Base-by-base conservation (phyloP, 169 alveolate genomes). In the Cryptosporidium baileyi region DNA sequence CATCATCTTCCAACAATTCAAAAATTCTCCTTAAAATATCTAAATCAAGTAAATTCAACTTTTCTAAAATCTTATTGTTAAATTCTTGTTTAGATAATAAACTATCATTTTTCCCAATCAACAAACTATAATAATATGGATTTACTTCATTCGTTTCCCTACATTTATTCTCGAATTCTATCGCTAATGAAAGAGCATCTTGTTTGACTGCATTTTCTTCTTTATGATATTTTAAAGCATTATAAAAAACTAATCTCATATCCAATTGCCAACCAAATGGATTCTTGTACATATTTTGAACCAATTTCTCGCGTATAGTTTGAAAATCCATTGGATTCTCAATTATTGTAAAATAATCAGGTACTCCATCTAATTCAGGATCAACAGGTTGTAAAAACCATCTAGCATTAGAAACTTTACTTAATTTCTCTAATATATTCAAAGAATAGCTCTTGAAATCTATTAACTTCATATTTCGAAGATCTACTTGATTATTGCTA, bases 181-280 rank as follows among this genome's bases (percentile, higher is more conserved):
- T 63, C 1, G 95, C 93, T 30, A 93, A 81, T 36, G 63, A 59
- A 43, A 85, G 65, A 49, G 96, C 95, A 17, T 93, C 94, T 49
- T 89, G 91, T 92, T 95, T 91, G 8, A 93, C 92, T 28, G 80
- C 80, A 74, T 92, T 91, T 0, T 67, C 89, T 6, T 80, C 89
- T 63, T 81, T 90, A 62, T 92, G 93, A 43, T 82, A 92, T n/a
- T 88, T 81, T 49, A 94, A 93, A 24, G 97, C 97, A 67, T 94
- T 94, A 89, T 89, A 94, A 80, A 94, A 94, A 9, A 94, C 91
- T 81, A 94, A 96, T 59, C 97, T 88, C 81, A 94, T 91, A 81
- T 94, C 97, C 45, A 91, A 92, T 80, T 94, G 97, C 96, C 97
- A 94, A 43, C 92, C 94, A 82, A 89, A 94, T n/a, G 97, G 97